Evolutionary conservation across 768 basidiomycete species (phyloP), one percentile per base, ranked within the genome.

Genomic region (Astraeus odoratus): DNA sequence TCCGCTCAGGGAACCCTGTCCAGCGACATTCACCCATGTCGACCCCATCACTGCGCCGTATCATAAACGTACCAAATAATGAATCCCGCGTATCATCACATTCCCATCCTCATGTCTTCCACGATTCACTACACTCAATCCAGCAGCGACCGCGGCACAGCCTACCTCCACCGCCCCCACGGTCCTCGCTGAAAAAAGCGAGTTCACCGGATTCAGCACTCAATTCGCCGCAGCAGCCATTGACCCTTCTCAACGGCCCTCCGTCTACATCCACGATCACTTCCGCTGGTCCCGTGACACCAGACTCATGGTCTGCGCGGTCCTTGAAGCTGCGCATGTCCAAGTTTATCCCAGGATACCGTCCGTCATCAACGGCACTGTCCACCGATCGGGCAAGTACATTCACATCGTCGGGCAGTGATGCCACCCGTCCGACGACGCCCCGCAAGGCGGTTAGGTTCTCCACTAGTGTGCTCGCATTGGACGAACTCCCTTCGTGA

Each of bases 111-210:
- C 62, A 63, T 44, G 57, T 61, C 33, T 42, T 52, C 22, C 57
- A 36, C 42, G 59, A 56, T 10, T 39, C 56, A 25, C 18, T 60
- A 1, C 30, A 51, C 10, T 40, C 60, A 33, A 53, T 55, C 31
- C 66, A 43, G 10, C 45, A 49, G 43, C 54, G 40, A 44, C 41
- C 37, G 42, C 48, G 34, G 48, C 61, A 55, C 41, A 49, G 65
- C 65, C 67, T 74, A 23, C 74, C 75, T 16, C 77, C 78, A 8
- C 75, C 80, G 5, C 81, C 83, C 2, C 49, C 70, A 23, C 81
- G 80, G 36, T 81, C 83, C 4, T 81, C 81, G 5, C 67, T 83
- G 54, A 86, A 84, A 64, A 78, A 79, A 57, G 59, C 73, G 13
- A 64, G 64, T 29, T 37, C 54, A 13, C 54, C 57, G 0, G 43